Evolutionary conservation across 2,329 filamentous ascomycete genomes (phyloP), one percentile per base, ranked within the genome.

Genomic region (Neonectria sp.): DNA sequence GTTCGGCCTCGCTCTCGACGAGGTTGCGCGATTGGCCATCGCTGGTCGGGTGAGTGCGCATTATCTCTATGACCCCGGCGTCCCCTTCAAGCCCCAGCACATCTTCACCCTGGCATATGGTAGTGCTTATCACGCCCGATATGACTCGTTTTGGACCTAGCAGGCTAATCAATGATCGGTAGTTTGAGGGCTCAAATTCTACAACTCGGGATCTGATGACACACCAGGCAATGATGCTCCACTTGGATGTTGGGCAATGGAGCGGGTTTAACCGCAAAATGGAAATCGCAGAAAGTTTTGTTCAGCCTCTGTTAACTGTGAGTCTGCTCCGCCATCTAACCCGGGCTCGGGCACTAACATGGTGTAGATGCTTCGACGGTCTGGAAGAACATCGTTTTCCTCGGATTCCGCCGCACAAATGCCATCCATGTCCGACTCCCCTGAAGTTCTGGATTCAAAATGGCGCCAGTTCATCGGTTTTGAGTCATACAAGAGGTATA

Each of bases 161-260:
- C n/a, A 40, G 35, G 37, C 58, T 21, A 43, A 46, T 37, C 37
- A 21, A 53, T 45, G 33, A 35, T 49, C 25, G 15, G 27, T 37
- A 75, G 73, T 45, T 74, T 46, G 67, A 69, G 43, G 57, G 57
- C 9, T 65, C 62, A 40, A 62, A 53, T 40, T 51, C 57, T 21
- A 55, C 64, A 33, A 61, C 60, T 13, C 66, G 63, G 40, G 73
- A 74, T 37, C 58, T 72, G 27, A 71, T 67, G 63, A 58, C 73
- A 13, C 66, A 75, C 37, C 73, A 75, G 43, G 71, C 73, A 6
- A 67, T 65, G 60, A 69, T 75, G 56, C 58, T 75, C 9, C 72
- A 75, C 31, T 63, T 75, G 15, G 71, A 75, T 51, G 64, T 72
- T 29, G 70, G 68, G 40, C 68, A 73, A 56, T 75, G 73, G 73